phyloP scores from a whole-genome alignment of 2,329 filamentous ascomycete genomes.

The Geosmithia morbida region DNA sequence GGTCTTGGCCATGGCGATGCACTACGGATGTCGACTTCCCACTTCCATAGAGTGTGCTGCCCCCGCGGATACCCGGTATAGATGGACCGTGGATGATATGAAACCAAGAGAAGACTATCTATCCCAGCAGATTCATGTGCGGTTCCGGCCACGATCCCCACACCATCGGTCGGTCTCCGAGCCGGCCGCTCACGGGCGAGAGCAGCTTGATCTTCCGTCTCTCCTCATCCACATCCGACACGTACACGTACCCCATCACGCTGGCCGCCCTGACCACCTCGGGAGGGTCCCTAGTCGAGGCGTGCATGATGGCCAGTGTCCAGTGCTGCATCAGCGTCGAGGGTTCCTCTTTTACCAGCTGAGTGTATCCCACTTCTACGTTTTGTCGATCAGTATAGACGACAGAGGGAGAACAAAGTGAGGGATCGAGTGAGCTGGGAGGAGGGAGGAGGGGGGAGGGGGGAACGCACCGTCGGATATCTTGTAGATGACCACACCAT shows the following conservation, averaged over 20 bases:
- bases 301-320: slow-evolving; percentile 74
- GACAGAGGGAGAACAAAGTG: background rate
- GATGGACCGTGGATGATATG: too few species aligned
- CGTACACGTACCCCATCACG: slow-evolving; percentile 86
- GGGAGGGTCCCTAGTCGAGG: slow-evolving; percentile 51
- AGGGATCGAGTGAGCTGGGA: too few species aligned
- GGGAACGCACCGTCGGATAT: slow-evolving; percentile 1
- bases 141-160: slow-evolving; percentile 82
- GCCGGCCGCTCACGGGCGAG: slow-evolving; percentile 66
- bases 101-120: slow-evolving; percentile 1
- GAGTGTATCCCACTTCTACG: slow-evolving; percentile 7
- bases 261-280: slow-evolving; percentile 65
- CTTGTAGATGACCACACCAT: slow-evolving; percentile 55
- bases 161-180: slow-evolving; percentile 68
- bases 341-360: slow-evolving; percentile 51
- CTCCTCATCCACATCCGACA: slow-evolving; percentile 79
- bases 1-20: too few species aligned
- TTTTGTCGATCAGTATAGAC: background rate
- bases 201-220: slow-evolving; percentile 69
- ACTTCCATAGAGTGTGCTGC: too few species aligned
- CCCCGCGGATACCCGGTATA: too few species aligned
- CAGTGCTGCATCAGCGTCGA: slow-evolving; percentile 62
- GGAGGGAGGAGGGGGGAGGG: too few species aligned
- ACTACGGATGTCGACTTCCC: too few species aligned
- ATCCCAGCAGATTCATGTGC: slow-evolving; percentile 59